These are phyloP conservation scores for Talaromyces proteolyticus DNA, from an alignment of 495 filamentous ascomycete genomes.

Conservation along the genomic window DNA sequence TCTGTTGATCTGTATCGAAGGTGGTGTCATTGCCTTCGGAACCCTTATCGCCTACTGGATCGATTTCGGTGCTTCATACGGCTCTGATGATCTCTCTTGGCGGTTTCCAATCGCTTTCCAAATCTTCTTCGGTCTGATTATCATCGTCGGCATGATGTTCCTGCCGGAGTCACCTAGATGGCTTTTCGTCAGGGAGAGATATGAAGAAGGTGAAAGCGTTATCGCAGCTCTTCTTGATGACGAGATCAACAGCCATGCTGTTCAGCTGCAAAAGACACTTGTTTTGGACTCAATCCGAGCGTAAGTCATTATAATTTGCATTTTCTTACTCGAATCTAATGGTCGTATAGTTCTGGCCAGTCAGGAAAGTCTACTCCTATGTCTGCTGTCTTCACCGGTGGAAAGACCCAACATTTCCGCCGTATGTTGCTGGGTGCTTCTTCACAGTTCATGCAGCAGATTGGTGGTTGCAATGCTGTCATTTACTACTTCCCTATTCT, in stretches of 20 bases:
- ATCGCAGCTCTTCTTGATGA: constrained; percentile 35
- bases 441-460: constrained; percentile 77
- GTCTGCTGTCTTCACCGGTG: constrained; percentile 33
- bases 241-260: constrained; percentile 33
- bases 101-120: constrained; percentile 43
- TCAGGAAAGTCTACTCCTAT: constrained; percentile 29
- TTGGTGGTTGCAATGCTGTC: constrained; percentile 72
- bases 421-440: constrained; percentile 48
- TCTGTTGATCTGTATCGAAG: constrained; percentile 26
- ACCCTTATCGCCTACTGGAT: constrained; percentile 33
- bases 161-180: constrained; percentile 38
- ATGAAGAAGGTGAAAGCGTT: constrained; percentile 33
- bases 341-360: constrained; percentile 26
- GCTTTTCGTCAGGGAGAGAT: constrained; percentile 45
- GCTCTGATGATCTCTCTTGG: constrained; percentile 29
- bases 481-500: constrained; percentile 85
- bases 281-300: constrained; percentile 60
- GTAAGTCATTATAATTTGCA: no score
- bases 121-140: constrained; percentile 28
- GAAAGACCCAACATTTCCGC: constrained; percentile 39
- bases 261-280: constrained; percentile 44
- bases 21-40: constrained; percentile 25
- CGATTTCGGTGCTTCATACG: constrained; percentile 38
- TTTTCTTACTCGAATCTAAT: constrained; percentile 14
- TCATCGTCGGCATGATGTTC: constrained; percentile 18